Evolutionary conservation across 768 basidiomycete genomes (phyloP), one percentile per base, ranked within the genome.

Genomic region (Suillus decipiens): DNA sequence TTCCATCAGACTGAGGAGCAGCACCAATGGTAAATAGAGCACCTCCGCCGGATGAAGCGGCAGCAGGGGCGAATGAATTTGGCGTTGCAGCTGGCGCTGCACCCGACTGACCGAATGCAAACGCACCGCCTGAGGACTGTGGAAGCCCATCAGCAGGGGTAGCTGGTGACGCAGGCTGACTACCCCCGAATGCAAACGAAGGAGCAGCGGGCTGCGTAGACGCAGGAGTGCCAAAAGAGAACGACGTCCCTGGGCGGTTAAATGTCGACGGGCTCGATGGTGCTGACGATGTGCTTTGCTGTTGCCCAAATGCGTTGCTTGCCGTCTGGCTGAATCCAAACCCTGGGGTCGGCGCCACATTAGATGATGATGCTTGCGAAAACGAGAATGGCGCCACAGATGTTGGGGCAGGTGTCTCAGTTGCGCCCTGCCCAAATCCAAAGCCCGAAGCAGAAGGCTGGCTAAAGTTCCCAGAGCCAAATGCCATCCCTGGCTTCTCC

Each of bases 201-300:
- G 9, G 58, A n/a, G 76, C 69, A 37, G 58, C 67, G 70, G 62
- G 73, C 63, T 71, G 78, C 17, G 82, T 68, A 39, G 80, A 67
- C 5, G 80, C 62, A 8, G 81, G 70, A 24, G 77, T 65, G 22
- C 78, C 81, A 69, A 87, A 87, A 28, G 78, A 56, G 67, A 87
- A 87, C 1, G 78, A 71, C 0, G 82, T 71, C 5, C 77, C 61
- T 53, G 74, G 69, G 8, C 84, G 82, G 65, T 77, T 79, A 64
- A 86, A 87, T 4, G 84, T 82, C 37, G 85, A 86, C 14, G 86
- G 86, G 62, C 86, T 88, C 45, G 78, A 79, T 34, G 86, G 86
- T 28, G 84, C 78, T 50, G 86, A 87, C 17, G 74, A 72, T 19
- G 76, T 63, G 22, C 42, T 63, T 17, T 73, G 59, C 24, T 77